Evolutionary conservation across 2,329 filamentous ascomycete species (phyloP), one percentile per base, ranked within the genome.

Genomic region (Pseudogymnoascus sp.): DNA sequence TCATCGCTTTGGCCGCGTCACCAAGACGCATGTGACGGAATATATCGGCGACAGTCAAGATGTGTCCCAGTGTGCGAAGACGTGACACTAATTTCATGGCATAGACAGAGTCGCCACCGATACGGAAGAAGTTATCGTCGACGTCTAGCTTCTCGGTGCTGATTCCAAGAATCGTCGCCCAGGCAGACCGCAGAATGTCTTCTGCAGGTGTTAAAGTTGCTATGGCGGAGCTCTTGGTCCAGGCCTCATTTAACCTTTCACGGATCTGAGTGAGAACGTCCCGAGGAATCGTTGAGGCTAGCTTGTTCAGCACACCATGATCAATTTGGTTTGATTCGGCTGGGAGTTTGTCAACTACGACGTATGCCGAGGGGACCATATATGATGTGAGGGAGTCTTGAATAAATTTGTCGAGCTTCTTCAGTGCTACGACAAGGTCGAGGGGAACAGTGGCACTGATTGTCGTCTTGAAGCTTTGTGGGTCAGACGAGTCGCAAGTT

Each of bases 61-160:
- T 70, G 61, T 77, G 65, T 4, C 67, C 65, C 61, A 66, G 42
- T 29, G 42, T 44, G 19, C 69, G 67, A 53, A 68, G 62, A 26
- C 60, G 73, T 31, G 80, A 77, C 0, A 82, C 80, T 6, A 83
- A 65, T 56, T 78, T 80, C 72, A 78, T 79, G 0, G 75, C 74
- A 16, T 68, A 56, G 1, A 76, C 66, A 0, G 75, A 76, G 62
- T 76, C 74, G 14, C 75, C 75, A 11, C 74, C 74, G 0, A 76
- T 67, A 4, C 68, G 68, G 62, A 77, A 77, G 69, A 79, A 79
- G 66, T 74, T 78, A 61, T 76, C 75, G 35, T 70, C 64, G 13
- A 65, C 38, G 26, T 65, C 67, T 61, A 68, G 80, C 19, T 71
- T 63, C 14, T 71, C 68, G 1, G 68, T 47, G 1, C 59, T 33